Conservation (phyloP, 73 alveolate genomes). For the Urostyla sp. region DNA sequence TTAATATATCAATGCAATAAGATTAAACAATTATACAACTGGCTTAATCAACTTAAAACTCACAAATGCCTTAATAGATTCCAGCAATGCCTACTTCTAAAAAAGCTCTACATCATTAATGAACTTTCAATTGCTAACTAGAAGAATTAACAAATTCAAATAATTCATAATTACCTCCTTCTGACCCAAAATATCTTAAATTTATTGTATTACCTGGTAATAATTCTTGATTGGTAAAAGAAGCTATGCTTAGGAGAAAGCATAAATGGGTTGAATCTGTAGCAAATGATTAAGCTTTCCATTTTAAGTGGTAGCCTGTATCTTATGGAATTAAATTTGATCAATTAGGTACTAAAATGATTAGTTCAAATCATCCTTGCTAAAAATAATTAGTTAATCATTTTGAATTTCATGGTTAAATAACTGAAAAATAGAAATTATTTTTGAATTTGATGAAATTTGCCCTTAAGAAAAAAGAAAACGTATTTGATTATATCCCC, state of each 20-base stretch:
- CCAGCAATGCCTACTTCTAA: background rate
- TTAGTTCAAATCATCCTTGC: constrained; percentile 7
- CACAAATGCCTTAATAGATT: too few species aligned
- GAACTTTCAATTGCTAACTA: background rate
- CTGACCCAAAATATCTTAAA: constrained; percentile 8
- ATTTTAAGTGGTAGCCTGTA: constrained; percentile 90
- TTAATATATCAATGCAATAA: background rate
- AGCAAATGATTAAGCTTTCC: constrained; percentile 43
- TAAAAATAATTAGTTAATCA: constrained; percentile 89
- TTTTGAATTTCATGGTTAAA: constrained; percentile 92
- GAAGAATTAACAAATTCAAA: background rate
- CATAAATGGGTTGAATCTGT: constrained; percentile 70
- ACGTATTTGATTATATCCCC: constrained; percentile 87
- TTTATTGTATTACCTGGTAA: constrained; percentile 77
- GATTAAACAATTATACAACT: too few species aligned
- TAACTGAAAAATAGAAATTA: constrained; percentile 90
- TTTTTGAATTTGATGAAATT: constrained; percentile 80
- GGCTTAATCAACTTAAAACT: too few species aligned
- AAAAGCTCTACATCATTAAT: background rate
- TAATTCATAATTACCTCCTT: background rate
- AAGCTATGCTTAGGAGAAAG: constrained; percentile 62
- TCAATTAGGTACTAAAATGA: constrained; percentile 44
- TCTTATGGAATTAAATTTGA: constrained; percentile 83
- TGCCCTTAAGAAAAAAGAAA: constrained; percentile 76
- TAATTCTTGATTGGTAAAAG: constrained; percentile 68